Conservation (phyloP, 1,139 yeast species). For the Tardiomyces depauwii region DNA sequence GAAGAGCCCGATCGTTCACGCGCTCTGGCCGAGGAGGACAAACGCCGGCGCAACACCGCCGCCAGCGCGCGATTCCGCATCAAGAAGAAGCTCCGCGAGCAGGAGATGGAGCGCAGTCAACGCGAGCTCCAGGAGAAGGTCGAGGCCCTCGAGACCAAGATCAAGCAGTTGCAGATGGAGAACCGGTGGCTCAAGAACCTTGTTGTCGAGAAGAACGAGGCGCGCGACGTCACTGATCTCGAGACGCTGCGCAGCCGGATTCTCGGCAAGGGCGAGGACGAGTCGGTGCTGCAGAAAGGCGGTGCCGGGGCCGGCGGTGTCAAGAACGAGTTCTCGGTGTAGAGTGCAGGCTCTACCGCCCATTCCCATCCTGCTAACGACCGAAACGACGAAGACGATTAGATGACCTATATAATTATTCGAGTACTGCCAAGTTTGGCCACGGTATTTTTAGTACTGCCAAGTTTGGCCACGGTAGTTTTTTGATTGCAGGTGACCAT, state of each 20-base stretch:
- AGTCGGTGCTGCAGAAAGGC: neutral
- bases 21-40: slow-evolving; percentile 40
- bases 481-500: no score
- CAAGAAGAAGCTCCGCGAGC: slow-evolving; percentile 74
- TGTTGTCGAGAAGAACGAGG: slow-evolving; percentile 52
- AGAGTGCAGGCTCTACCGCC: neutral
- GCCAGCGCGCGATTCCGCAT: slow-evolving; percentile 74
- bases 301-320: neutral
- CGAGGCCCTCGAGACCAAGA: slow-evolving; percentile 46
- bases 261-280: slow-evolving; percentile 1
- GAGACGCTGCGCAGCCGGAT: slow-evolving; percentile 10
- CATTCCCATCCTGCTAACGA: neutral
- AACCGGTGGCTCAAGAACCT: slow-evolving; percentile 66
- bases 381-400: neutral
- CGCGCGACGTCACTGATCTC: slow-evolving; percentile 24
- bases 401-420: neutral
- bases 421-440: no score
- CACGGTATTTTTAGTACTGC: no score
- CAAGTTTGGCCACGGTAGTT: no score
- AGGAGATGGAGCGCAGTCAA: slow-evolving; percentile 65
- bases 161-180: slow-evolving; percentile 70
- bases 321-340: neutral
- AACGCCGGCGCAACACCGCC: slow-evolving; percentile 66
- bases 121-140: slow-evolving; percentile 53
- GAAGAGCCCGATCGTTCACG: slow-evolving; percentile 6